Conservation (phyloP, 257 asterid genomes). For the Fraxinus americana region DNA sequence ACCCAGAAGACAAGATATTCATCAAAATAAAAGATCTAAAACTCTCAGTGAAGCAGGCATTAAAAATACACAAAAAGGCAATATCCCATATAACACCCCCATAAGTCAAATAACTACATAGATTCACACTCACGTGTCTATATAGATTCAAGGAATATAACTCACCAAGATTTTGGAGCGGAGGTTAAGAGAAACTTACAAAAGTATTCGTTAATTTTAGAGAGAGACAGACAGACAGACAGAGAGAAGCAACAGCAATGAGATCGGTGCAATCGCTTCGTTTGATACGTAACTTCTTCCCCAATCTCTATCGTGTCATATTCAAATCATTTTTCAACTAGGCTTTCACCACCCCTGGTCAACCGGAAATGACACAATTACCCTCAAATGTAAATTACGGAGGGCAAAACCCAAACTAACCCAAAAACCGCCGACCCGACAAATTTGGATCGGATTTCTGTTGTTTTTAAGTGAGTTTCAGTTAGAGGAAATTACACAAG, state of each 20-base stretch:
- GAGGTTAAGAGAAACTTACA: constrained; percentile 22
- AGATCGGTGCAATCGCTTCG: constrained; percentile 1
- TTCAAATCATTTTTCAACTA: neutral
- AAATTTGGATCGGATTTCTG: too few species aligned
- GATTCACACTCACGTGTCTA: constrained; percentile 10
- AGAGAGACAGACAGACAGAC: neutral
- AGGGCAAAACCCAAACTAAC: too few species aligned
- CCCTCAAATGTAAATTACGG: constrained; percentile 1
- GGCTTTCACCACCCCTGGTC: constrained; percentile 23
- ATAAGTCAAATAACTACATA: constrained; percentile 17
- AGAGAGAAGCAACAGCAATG: constrained; percentile 18
- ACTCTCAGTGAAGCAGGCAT: neutral
- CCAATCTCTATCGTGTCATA: neutral
- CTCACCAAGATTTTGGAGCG: constrained; percentile 13
- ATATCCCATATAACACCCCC: constrained; percentile 15
- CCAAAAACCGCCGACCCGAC: too few species aligned
- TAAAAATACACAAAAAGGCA: neutral
- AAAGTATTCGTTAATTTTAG: constrained; percentile 21
- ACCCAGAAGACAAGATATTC: constrained; percentile 22
- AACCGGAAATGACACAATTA: constrained; percentile 4
- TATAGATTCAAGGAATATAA: neutral
- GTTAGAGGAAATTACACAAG: too few species aligned
- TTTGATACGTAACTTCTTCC: constrained; percentile 33
- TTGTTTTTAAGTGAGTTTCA: too few species aligned
- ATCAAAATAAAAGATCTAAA: constrained; percentile 22